Evolutionary conservation across 176 grass and related monocot species (phyloP).

Genomic region (Carex kokanica): DNA sequence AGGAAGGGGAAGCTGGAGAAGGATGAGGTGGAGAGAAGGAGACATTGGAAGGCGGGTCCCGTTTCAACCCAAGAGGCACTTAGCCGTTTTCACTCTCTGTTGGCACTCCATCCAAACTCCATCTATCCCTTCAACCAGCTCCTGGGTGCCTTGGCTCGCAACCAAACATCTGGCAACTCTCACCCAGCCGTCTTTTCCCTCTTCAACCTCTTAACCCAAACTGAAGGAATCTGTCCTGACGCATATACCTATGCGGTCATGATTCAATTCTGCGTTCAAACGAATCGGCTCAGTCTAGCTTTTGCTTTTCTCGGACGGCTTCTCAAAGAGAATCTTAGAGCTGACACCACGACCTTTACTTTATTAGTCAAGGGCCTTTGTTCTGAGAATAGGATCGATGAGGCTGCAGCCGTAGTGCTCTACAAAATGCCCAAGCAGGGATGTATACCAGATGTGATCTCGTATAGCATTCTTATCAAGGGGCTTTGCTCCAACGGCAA

Average conservation of each 20-base stretch:
- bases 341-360: not conserved
- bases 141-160: not conserved
- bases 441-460: not conserved
- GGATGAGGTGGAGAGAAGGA: not conserved
- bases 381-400: not conserved
- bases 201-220: conserved; percentile 1
- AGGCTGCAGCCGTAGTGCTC: conserved; percentile 14
- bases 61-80: not conserved
- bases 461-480: conserved; percentile 19
- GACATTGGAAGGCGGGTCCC: not conserved
- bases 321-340: not conserved
- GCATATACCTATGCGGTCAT: conserved; percentile 12
- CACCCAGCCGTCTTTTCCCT: not conserved
- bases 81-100: not conserved
- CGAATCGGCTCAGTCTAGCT: not conserved
- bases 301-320: conserved; percentile 9
- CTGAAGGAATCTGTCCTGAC: not conserved
- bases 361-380: conserved; percentile 26
- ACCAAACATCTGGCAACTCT: not conserved
- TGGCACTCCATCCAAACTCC: not conserved
- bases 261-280: conserved; percentile 19
- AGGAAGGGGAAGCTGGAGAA: not conserved
- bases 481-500: not conserved
- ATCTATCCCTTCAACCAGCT: not conserved
- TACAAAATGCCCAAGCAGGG: conserved; percentile 34